phyloP scores from a whole-genome alignment of 495 filamentous ascomycete species.

The Neurospora intermedia region DNA sequence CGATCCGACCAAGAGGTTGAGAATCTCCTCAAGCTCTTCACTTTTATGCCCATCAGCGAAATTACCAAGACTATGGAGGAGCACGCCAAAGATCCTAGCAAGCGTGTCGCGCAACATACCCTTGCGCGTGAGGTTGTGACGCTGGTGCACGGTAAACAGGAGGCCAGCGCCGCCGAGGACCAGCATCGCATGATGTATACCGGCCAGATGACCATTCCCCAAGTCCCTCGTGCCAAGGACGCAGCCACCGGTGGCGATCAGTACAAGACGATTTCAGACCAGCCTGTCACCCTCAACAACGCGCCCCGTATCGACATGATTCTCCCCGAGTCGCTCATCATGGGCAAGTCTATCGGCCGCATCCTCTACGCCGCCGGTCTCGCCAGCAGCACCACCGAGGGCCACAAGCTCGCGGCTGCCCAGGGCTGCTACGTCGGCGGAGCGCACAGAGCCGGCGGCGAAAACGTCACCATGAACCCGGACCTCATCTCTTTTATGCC shows the following conservation, averaged over 20 bases:
- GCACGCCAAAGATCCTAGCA: constrained; percentile 53
- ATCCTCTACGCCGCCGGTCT: constrained; percentile 61
- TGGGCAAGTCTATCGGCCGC: constrained; percentile 48
- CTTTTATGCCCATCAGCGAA: constrained; percentile 61
- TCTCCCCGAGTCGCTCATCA: constrained; percentile 56
- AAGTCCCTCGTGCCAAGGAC: background rate
- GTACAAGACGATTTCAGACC: constrained; percentile 6
- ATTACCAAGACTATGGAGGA: constrained; percentile 55
- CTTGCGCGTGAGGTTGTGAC: constrained; percentile 72
- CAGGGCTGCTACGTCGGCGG: constrained; percentile 58
- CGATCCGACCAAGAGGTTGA: constrained; percentile 70
- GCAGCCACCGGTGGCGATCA: background rate
- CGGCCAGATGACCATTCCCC: background rate
- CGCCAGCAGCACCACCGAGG: constrained; percentile 52
- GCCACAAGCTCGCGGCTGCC: constrained; percentile 48
- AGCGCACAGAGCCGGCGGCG: constrained; percentile 7
- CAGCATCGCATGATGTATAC: constrained; percentile 50
- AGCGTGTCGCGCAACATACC: constrained; percentile 66
- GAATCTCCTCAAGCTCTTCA: constrained; percentile 78
- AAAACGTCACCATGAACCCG: constrained; percentile 42
- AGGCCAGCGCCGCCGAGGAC: constrained; percentile 43
- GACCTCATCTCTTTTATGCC: constrained; percentile 49
- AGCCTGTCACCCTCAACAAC: constrained; percentile 36
- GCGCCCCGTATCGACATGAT: constrained; percentile 43
- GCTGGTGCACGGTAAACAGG: constrained; percentile 59